phyloP scores from a whole-genome alignment of 2,329 filamentous ascomycete genomes.

The Nigrograna mackinnonii region DNA sequence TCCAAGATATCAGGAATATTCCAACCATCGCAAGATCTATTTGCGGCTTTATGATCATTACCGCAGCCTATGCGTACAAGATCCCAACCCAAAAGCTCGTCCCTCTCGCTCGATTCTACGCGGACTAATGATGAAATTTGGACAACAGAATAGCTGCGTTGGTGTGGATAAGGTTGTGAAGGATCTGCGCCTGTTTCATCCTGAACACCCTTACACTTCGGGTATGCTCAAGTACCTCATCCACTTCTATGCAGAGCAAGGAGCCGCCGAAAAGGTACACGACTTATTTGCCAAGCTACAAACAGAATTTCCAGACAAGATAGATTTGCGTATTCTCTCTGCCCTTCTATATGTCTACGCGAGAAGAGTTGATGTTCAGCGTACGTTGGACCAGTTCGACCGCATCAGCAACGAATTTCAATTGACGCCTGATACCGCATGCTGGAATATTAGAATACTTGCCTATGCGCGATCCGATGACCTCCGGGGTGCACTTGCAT shows the following conservation, averaged over 20 bases:
- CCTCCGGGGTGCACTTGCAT: conserved; percentile 65
- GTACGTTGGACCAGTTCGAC: conserved; percentile 64
- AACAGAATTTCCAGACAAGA: conserved; percentile 5
- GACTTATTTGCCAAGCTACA: conserved; percentile 34
- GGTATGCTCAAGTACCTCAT: conserved; percentile 24
- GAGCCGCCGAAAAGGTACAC: conserved; percentile 35
- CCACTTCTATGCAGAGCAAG: conserved; percentile 34
- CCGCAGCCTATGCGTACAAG: conserved; percentile 14
- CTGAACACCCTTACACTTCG: conserved; percentile 17
- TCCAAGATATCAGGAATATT: conserved; percentile 31
- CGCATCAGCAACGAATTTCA: conserved; percentile 61
- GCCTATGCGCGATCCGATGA: conserved; percentile 70
- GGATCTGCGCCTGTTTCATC: conserved; percentile 31
- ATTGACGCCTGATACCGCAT: conserved; percentile 59
- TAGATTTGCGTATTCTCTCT: conserved; percentile 19
- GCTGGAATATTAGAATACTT: conserved; percentile 79
- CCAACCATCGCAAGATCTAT: conserved; percentile 25
- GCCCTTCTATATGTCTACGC: conserved; percentile 71
- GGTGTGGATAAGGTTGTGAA: conserved; percentile 22
- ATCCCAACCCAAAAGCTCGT: conserved; percentile 5
- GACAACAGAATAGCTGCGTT: conserved; percentile 13
- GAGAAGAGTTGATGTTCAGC: conserved; percentile 64
- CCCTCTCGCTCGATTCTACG: conserved; percentile 24
- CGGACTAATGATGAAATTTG: conserved; percentile 24
- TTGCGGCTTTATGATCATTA: conserved; percentile 29